Base-by-base conservation (phyloP, 352 stramenopile genomes). In the Plasmopara halstedii region DNA sequence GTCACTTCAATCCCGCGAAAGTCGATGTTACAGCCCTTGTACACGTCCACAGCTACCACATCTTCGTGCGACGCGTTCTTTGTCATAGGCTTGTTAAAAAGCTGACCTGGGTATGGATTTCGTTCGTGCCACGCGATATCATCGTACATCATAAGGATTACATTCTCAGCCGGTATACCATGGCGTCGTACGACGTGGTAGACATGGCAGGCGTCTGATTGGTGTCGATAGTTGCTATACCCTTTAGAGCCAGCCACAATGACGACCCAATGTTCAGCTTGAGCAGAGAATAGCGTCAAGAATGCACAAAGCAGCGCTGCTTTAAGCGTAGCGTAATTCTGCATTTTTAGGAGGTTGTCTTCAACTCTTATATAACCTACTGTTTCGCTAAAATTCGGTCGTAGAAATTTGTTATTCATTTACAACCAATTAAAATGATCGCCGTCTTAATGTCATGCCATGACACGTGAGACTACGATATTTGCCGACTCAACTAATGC, bases 61-160 rank as follows among this genome's bases (percentile, higher is more conserved):
- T 50, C 50, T 15, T 15, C 45, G 6, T 56, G 50, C 7, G 48
- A 63, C 2, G 40, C 59, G 33, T 82, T 70, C 42, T 46, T 64
- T 20, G 26, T 22, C 15, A 66, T 69, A 15, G 87, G 87, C 13
- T 83, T 73, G 59, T 96, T 97, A 56, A 88, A 97, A 2, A 96
- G 64, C 65, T 91, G 64, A 2, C 87, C 88, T 0, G 78, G 77
- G 53, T 91, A 92, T 20, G 88, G 87, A 42, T 96, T 97, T 22
- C 70, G 51, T n/a, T 69, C 35, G 58, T 77, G 68, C 47, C 57
- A 58, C 0, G 86, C 85, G n/a, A 88, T 79, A 53, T 97, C 88
- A 57, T 96, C 84, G 65, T 92, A 95, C 80, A 91, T 95, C 85
- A 97, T 95, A 31, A 95, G 74, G 46, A 97, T 76, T 26, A 96